Conservation (phyloP, 2,329 filamentous ascomycete species). For the Fusarium duplospermum region DNA sequence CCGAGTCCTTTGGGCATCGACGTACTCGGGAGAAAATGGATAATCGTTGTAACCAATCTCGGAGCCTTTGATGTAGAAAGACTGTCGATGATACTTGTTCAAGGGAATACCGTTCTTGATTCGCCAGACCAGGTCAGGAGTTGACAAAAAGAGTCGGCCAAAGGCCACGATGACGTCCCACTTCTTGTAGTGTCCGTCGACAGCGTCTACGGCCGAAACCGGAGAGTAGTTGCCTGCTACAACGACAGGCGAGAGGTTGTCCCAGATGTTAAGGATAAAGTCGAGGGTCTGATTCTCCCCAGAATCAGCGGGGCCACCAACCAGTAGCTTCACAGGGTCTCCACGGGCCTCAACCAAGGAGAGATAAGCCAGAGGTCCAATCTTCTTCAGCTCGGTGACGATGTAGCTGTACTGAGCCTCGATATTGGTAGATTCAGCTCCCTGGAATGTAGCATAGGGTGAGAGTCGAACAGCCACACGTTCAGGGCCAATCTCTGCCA, state of each 20-base stretch:
- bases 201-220: constrained; percentile 17
- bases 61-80: constrained; percentile 38
- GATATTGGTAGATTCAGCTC: constrained; percentile 32
- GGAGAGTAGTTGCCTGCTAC: constrained; percentile 44
- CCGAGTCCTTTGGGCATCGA: constrained; percentile 18
- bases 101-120: constrained; percentile 39
- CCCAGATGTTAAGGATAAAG: constrained; percentile 47
- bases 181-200: constrained; percentile 43
- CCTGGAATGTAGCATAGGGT: constrained; percentile 45
- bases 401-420: constrained; percentile 40
- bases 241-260: constrained; percentile 45
- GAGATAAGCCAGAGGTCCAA: constrained; percentile 46
- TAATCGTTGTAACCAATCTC: constrained; percentile 39
- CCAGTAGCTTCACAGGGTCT: constrained; percentile 22
- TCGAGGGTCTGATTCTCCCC: constrained; percentile 48
- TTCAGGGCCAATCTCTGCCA: constrained; percentile 48
- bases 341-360: constrained; percentile 46
- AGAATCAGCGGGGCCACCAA: constrained; percentile 33
- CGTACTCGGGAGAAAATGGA: constrained; percentile 25
- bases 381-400: constrained; percentile 42
- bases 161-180: constrained; percentile 47
- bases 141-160: constrained; percentile 44
- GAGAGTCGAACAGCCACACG: constrained; percentile 56
- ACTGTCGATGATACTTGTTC: constrained; percentile 40
- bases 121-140: constrained; percentile 45